Conservation (phyloP, 116 monocot species). For the Trichopus zeylanicus region DNA sequence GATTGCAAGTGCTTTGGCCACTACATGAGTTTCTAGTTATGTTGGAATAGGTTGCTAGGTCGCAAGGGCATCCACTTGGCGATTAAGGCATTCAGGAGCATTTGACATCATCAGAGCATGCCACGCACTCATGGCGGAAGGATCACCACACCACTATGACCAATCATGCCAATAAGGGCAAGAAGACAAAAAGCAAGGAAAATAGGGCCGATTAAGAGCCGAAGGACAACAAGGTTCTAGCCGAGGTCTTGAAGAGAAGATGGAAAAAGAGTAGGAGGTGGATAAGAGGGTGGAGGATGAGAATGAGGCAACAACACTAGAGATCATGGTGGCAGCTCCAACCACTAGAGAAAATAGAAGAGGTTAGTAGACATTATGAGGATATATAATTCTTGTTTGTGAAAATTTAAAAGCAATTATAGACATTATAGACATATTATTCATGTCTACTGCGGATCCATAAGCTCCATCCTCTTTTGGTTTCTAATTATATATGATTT, state of each 20-base stretch:
- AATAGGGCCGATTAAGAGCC: conserved; percentile 4
- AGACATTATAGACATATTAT: too few species aligned
- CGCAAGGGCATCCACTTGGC: conserved; percentile 67
- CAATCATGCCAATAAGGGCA: conserved; percentile 2
- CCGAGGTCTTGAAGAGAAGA: conserved; percentile 1
- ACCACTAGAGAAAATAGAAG: conserved; percentile 18
- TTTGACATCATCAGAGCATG: conserved; percentile 33
- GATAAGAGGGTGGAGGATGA: not conserved
- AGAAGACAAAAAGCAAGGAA: conserved; percentile 13
- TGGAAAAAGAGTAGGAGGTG: not conserved
- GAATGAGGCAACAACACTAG: not conserved
- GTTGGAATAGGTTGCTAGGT: conserved; percentile 65
- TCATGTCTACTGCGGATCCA: too few species aligned
- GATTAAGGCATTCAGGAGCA: conserved; percentile 83
- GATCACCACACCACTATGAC: too few species aligned
- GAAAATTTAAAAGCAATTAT: too few species aligned
- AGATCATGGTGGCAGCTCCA: conserved; percentile 6
- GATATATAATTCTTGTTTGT: conserved; percentile 48
- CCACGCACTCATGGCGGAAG: conserved; percentile 1
- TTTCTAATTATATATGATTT: too few species aligned
- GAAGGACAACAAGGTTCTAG: not conserved
- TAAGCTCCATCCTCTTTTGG: too few species aligned
- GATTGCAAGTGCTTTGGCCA: conserved; percentile 85
- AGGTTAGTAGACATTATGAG: conserved; percentile 65
- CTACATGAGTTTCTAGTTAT: conserved; percentile 73